These are phyloP conservation scores for Pisolithus sp. DNA, from an alignment of 768 basidiomycete genomes.

Conservation along the genomic window DNA sequence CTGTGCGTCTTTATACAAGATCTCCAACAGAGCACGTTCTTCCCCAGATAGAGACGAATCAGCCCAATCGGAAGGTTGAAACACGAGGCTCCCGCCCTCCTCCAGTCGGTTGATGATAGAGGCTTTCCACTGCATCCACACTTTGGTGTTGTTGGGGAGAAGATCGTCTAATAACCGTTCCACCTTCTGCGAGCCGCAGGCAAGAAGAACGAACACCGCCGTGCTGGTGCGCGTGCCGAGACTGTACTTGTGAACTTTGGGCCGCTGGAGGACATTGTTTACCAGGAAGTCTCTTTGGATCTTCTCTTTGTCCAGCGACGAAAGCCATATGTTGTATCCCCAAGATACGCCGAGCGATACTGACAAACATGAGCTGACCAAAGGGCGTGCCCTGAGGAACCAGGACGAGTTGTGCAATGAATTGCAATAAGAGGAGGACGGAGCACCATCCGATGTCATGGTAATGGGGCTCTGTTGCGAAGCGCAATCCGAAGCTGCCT, in stretches of 20 bases:
- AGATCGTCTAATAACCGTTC: neutral
- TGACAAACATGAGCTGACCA: slow-evolving; percentile 32
- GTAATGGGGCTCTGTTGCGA: slow-evolving; percentile 11
- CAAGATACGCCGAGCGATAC: slow-evolving; percentile 27
- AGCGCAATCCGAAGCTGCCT: slow-evolving; percentile 21
- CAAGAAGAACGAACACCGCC: slow-evolving; percentile 19
- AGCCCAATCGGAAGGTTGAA: neutral
- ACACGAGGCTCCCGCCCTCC: neutral
- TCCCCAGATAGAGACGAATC: neutral
- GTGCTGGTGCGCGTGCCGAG: slow-evolving; percentile 18
- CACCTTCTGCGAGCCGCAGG: neutral
- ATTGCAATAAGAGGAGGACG: slow-evolving; percentile 28
- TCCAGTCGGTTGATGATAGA: neutral
- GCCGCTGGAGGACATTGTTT: slow-evolving; percentile 9
- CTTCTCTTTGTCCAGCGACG: slow-evolving; percentile 31
- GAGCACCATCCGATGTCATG: slow-evolving; percentile 23
- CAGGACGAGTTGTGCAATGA: slow-evolving; percentile 23
- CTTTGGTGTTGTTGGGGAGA: slow-evolving; percentile 1
- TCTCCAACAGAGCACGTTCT: neutral
- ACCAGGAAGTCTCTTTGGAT: slow-evolving; percentile 18
- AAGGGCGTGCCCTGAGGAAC: slow-evolving; percentile 30
- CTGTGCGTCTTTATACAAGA: neutral
- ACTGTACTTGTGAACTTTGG: slow-evolving; percentile 13
- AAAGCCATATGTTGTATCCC: slow-evolving; percentile 31
- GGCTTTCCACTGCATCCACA: slow-evolving; percentile 1